phyloP scores from a whole-genome alignment of 2,329 filamentous ascomycete species.

The Exophiala alcalophila region DNA sequence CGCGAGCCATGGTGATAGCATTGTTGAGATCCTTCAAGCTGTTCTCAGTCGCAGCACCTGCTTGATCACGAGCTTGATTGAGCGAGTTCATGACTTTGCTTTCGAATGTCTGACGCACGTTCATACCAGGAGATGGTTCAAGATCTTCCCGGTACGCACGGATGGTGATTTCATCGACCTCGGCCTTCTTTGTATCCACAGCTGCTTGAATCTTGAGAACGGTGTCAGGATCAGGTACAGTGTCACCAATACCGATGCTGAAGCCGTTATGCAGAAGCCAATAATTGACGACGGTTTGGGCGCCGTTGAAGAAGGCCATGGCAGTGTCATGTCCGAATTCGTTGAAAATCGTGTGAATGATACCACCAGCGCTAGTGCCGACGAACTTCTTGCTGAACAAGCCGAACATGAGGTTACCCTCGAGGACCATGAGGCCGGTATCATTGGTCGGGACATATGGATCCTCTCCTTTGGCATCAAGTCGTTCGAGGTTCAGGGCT shows the following conservation, averaged over 20 bases:
- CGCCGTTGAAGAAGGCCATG: slow-evolving; percentile 93
- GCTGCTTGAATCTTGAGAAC: slow-evolving; percentile 80
- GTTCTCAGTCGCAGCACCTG: slow-evolving; percentile 86
- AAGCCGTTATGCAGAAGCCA: slow-evolving; percentile 96
- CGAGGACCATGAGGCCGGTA: slow-evolving; percentile 76
- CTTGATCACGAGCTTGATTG: slow-evolving; percentile 93
- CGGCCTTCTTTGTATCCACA: slow-evolving; percentile 75
- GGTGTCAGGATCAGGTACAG: slow-evolving; percentile 82
- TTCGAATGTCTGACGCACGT: slow-evolving; percentile 96
- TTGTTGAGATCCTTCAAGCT: slow-evolving; percentile 96
- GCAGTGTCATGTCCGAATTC: slow-evolving; percentile 82
- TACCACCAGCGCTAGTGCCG: slow-evolving; percentile 82
- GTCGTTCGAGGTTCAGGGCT: slow-evolving; percentile 74
- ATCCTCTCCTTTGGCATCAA: slow-evolving; percentile 56
- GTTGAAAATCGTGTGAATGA: slow-evolving; percentile 95
- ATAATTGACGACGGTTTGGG: slow-evolving; percentile 92
- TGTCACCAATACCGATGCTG: slow-evolving; percentile 98
- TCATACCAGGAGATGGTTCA: slow-evolving; percentile 96
- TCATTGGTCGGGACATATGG: slow-evolving; percentile 65
- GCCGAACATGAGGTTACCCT: slow-evolving; percentile 85
- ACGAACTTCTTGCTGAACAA: slow-evolving; percentile 91
- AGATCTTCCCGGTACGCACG: slow-evolving; percentile 81
- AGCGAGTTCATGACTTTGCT: slow-evolving; percentile 92
- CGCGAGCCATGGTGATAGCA: slow-evolving; percentile 91
- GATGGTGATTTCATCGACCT: slow-evolving; percentile 72